Evolutionary conservation across 306 rosid genomes (phyloP).

Genomic region (Cicer bijugum): DNA sequence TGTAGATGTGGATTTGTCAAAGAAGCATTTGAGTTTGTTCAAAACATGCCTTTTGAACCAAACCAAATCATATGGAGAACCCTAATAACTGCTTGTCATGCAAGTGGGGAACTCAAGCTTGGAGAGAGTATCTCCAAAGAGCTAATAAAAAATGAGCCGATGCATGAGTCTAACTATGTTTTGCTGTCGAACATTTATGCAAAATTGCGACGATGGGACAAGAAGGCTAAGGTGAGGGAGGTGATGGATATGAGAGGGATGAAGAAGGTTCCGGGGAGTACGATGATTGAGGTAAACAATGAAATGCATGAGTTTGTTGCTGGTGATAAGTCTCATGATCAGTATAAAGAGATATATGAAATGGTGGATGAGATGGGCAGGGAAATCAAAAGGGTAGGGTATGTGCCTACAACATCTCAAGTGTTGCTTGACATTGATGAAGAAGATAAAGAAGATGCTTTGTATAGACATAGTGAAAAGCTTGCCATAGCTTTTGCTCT

Average conservation of each 20-base stretch:
- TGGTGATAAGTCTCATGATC: conserved; percentile 81
- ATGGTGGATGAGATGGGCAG: conserved; percentile 89
- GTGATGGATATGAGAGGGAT: conserved; percentile 80
- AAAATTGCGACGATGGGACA: conserved; percentile 76
- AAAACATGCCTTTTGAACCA: conserved; percentile 71
- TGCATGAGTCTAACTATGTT: conserved; percentile 76
- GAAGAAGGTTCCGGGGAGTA: conserved; percentile 87
- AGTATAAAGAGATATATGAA: conserved; percentile 68
- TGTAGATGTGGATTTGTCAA: conserved; percentile 85
- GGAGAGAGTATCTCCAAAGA: conserved; percentile 71
- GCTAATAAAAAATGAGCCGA: conserved; percentile 67
- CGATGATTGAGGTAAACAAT: conserved; percentile 78
- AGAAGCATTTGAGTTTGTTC: conserved; percentile 73
- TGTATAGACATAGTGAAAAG: conserved; percentile 84
- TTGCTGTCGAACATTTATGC: conserved; percentile 88
- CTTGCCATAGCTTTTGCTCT: conserved; percentile 92
- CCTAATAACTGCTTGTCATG: conserved; percentile 71
- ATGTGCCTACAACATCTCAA: conserved; percentile 76
- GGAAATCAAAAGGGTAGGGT: conserved; percentile 81
- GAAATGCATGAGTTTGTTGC: conserved; percentile 80
- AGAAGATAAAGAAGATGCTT: conserved; percentile 84
- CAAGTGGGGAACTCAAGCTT: conserved; percentile 70
- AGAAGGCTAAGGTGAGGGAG: conserved; percentile 80
- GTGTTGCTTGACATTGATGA: conserved; percentile 86
- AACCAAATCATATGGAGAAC: conserved; percentile 78